Percentiles rank a stretch among this genome's conserved stretches.
These are phyloP conservation scores for Rhizoclosmatium hyalinum DNA, from an alignment of 371 early-diverging fungal genomes.

Conservation along the genomic window DNA sequence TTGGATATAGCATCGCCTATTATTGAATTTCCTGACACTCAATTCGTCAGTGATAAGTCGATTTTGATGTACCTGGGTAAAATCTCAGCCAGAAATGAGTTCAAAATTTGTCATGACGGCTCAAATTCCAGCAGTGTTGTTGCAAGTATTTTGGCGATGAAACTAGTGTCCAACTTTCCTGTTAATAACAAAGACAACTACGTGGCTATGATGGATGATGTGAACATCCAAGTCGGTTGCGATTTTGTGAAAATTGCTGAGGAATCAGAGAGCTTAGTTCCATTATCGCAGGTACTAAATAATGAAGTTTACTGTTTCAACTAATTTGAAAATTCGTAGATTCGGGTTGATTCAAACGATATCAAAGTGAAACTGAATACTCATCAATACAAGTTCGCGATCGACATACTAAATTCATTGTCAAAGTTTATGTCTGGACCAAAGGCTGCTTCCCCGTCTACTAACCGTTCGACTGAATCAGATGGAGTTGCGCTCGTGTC, in stretches of 20 bases:
- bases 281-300: conserved; percentile 19
- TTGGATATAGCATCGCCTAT: conserved; percentile 87
- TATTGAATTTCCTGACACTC: conserved; percentile 80
- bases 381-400: conserved; percentile 77
- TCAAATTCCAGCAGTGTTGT: conserved; percentile 63
- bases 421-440: conserved; percentile 17
- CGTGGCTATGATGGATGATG: conserved; percentile 82
- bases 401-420: conserved; percentile 58
- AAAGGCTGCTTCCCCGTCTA: background rate
- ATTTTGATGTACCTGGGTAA: conserved; percentile 88
- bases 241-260: conserved; percentile 16
- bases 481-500: background rate
- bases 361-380: conserved; percentile 80
- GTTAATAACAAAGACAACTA: conserved; percentile 45
- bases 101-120: conserved; percentile 51
- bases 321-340: conserved; percentile 54
- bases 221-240: conserved; percentile 70
- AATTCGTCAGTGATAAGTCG: conserved; percentile 52
- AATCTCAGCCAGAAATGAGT: conserved; percentile 80
- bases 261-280: conserved; percentile 4
- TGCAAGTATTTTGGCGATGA: conserved; percentile 74
- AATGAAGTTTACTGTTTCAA: background rate
- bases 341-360: conserved; percentile 75
- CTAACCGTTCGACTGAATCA: too few species aligned
- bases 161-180: conserved; percentile 66